These are phyloP conservation scores for Pisolithus orientalis DNA, from an alignment of 768 basidiomycete genomes.

Conservation along the genomic window DNA sequence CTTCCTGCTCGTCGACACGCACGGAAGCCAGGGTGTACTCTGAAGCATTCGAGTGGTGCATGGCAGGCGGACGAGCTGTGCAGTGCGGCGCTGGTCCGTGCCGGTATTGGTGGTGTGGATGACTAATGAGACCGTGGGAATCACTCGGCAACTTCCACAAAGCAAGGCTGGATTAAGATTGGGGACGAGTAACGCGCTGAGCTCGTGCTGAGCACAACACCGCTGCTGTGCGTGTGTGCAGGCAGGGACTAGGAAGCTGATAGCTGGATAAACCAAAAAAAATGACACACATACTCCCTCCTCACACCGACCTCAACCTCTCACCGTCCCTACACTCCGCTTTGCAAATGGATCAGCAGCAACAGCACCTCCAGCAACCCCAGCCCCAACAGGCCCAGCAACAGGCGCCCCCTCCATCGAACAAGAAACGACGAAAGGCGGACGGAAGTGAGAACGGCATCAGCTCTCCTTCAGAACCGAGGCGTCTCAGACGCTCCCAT, in stretches of 20 bases:
- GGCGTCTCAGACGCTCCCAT: slow-evolving; percentile 80
- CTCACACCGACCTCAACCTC: slow-evolving; percentile 37
- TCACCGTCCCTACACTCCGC: slow-evolving; percentile 52
- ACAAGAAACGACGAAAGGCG: slow-evolving; percentile 57
- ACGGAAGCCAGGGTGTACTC: slow-evolving; percentile 66
- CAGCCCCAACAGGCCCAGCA: slow-evolving; percentile 25
- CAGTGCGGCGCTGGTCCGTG: slow-evolving; percentile 5
- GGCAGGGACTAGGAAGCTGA: background rate
- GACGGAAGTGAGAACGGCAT: slow-evolving; percentile 53
- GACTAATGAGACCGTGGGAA: slow-evolving; percentile 6
- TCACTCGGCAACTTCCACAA: slow-evolving; percentile 19
- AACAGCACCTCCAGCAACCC: slow-evolving; percentile 35
- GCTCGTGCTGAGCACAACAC: slow-evolving; percentile 16
- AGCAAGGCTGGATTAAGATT: slow-evolving; percentile 10
- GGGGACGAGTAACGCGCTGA: slow-evolving; percentile 10
- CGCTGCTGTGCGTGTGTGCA: background rate
- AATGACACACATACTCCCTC: slow-evolving; percentile 46
- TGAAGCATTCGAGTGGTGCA: slow-evolving; percentile 33
- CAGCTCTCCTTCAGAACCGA: slow-evolving; percentile 57
- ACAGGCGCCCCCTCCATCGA: slow-evolving; percentile 29
- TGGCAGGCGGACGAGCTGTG: slow-evolving; percentile 6
- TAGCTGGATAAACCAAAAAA: slow-evolving; percentile 11
- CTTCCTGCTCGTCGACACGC: slow-evolving; percentile 26
- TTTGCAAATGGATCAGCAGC: slow-evolving; percentile 63
- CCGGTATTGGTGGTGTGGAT: background rate